Evolutionary conservation across 495 filamentous ascomycete genomes (phyloP).

Genomic region (Penicillium fimorum): DNA sequence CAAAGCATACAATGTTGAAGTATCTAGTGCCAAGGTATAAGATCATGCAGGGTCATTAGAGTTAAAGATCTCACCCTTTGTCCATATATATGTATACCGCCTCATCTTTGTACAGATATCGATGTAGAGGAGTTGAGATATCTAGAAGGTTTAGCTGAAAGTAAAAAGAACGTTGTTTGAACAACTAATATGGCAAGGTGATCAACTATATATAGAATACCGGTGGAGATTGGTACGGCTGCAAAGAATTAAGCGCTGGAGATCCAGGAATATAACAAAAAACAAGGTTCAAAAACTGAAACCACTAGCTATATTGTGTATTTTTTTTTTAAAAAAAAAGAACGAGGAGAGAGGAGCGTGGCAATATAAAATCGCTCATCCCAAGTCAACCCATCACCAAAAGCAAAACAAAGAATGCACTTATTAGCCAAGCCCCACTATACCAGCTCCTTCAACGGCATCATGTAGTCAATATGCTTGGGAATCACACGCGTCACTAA

Average conservation of each 20-base stretch:
- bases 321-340: not conserved
- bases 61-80: constrained; percentile 10
- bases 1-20: not conserved
- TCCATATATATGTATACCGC: not conserved
- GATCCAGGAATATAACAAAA: not conserved
- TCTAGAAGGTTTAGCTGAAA: not conserved
- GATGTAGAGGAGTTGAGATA: not conserved
- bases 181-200: not conserved
- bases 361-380: not conserved
- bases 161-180: not conserved
- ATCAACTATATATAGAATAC: not conserved
- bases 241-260: not conserved
- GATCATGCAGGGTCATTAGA: constrained; percentile 5
- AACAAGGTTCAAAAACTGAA: not conserved
- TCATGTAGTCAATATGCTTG: not conserved
- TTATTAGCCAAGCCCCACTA: not conserved
- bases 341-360: not conserved
- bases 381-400: not conserved
- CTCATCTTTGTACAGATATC: not conserved
- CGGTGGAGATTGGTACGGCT: not conserved
- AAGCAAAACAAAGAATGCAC: not conserved
- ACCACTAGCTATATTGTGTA: not conserved
- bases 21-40: constrained; percentile 6
- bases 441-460: not conserved
- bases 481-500: not conserved